Evolutionary conservation across 2,329 filamentous ascomycete species (phyloP), one percentile per base, ranked within the genome.

Genomic region (Colletotrichum musae): DNA sequence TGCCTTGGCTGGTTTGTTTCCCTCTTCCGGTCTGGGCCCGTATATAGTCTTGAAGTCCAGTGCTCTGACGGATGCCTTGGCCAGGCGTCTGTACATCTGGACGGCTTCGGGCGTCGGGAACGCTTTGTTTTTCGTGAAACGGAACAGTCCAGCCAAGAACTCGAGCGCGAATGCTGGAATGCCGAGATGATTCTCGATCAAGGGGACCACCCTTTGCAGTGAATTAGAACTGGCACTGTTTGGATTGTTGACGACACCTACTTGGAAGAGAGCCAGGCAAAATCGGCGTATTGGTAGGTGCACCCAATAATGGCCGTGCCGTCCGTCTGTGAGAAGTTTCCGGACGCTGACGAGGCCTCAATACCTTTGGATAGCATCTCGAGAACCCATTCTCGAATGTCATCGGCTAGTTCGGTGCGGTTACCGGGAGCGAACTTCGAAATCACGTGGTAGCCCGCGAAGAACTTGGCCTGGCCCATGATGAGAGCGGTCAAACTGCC

Each of bases 231-330:
- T 10, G 2, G 2, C 32, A 3, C 9, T 39, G 3, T 15, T 9
- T 2, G 18, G 24, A 43, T 43, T 26, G 1, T 36, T 18, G 10
- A 13, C 10, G 26, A 13, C 2, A 26, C 59, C 12, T 45, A 68
- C 64, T 12, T 28, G 10, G 64, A 57, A 0, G 32, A 51, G 15
- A 68, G 43, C 64, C 64, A 68, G 15, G 18, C 59, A n/a, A 68
- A 68, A 13, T 12, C 32, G 7, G 32, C 9, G 7, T 36, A 36
- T 68, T 43, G 5, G 64, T 21, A 16, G 32, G 45, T 1, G 36
- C 32, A 36, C 32, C 2, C 0, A 10, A 36, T 10, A 10, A 10
- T 10, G 9, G 32, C 9, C 32, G 2, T 10, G 32, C 32, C 32
- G 7, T 36, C 32, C 28, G 5, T 32, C 28, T 7, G 28, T 1